Evolutionary conservation across 1,139 yeast species (phyloP), one percentile per base, ranked within the genome.

Genomic region (Candida tunisiensis): DNA sequence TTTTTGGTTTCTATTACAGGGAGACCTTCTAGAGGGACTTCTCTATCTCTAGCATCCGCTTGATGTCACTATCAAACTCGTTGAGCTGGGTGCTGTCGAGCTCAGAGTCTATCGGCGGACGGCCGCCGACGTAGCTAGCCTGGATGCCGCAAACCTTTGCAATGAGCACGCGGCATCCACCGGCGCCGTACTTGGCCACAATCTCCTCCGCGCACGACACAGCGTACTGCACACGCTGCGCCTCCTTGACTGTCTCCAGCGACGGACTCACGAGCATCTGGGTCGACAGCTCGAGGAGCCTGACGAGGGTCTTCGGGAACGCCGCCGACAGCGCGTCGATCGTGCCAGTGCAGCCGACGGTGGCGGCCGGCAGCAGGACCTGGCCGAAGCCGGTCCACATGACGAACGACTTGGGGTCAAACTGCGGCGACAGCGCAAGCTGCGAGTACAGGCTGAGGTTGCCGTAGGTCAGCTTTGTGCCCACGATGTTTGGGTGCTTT

Each of bases 381-480:
- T 62, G 67, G 15, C 69, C 69, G 21, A 62, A 44, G 5, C 68
- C 69, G n/a, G 65, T 58, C 42, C 60, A 53, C n/a, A 55, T 43
- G 27, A 48, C 35, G 47, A 62, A 62, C 37, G 56, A 51, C 34
- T 55, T 47, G 20, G 40, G 34, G 24, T 49, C 41, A 23, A 53
- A 47, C 24, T 47, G 44, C 21, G 54, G 49, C 36, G 52, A 51
- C 24, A 53, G 46, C 4, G 64, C 65, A 25, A 62, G 42, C 31
- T 58, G 40, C 8, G 39, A 36, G 34, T 41, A 42, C 23, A 38
- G 39, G 13, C 43, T 36, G 30, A 55, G 47, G 36, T 57, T 57
- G 34, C 59, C 62, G 42, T 62, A 62, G 11, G 68, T 55, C 33
- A 62, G 51, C 42, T 64, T 64, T 38, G 56, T 51, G 9, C 69